Evolutionary conservation across 371 early-diverging fungal genomes (phyloP), one percentile per base, ranked within the genome.

Genomic region (Choanephora cucurbitarum): DNA sequence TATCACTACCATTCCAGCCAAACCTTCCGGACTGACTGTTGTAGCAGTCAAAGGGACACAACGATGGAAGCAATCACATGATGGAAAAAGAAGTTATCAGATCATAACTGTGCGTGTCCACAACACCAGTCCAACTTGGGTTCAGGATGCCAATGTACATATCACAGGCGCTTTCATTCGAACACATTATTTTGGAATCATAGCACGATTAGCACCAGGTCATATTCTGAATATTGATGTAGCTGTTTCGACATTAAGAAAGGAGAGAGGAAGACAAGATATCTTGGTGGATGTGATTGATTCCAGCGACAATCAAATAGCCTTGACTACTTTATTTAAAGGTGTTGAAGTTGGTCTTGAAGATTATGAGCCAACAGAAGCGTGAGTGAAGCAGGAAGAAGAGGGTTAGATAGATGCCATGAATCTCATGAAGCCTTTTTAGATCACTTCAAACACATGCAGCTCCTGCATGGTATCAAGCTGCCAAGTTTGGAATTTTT

Each of bases 401-500:
- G 7, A 28, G 28, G 28, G n/a, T n/a, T n/a, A n/a, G n/a, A n/a
- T n/a, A n/a, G n/a, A n/a, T n/a, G n/a, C n/a, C n/a, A 28, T 28
- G 28, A 28, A 28, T 3, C 28, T 28, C 28, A 28, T 28, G 3
- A 18, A 37, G 3, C 21, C 11, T 21, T 34, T 17, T 32, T 52
- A 66, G 58, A 23, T 60, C 66, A 4, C 28, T 72, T 40, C 44
- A 47, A 13, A 44, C 53, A 15, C 73, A 73, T 41, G 37, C 51
- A 5, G 57, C 58, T n/a, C 73, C 73, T 21, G 18, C 19, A 13
- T 73, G 73, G 73, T 55, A 64, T 19, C 51, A 54, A 32, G 19
- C 58, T 7, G 67, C 67, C 10, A 70, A 67, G 28, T 73, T 73
- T 59, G 73, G 73, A 6, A 70, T 73, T 15, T 73, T 73, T 15